A percentile compares a stretch with the other conserved stretches of the same genome.
These are phyloP conservation scores for Blumeria graminis DNA, from an alignment of 2,329 filamentous ascomycete genomes.

Conservation along the genomic window DNA sequence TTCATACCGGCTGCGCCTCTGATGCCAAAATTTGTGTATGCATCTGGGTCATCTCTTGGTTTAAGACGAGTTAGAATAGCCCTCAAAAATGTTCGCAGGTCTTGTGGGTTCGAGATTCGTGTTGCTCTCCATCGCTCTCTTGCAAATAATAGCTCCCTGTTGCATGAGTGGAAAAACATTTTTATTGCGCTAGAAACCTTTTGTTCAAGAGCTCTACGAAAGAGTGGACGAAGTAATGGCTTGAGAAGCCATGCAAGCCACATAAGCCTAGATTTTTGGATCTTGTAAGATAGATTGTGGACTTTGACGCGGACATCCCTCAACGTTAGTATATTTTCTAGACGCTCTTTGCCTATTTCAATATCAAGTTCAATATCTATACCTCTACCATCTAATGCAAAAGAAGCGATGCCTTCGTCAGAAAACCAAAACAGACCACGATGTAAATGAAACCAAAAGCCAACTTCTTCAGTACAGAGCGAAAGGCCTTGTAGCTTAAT, in stretches of 20 bases:
- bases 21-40: conserved; percentile 51
- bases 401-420: conserved; percentile 67
- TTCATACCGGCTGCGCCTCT: conserved; percentile 28
- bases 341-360: conserved; percentile 50
- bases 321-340: conserved; percentile 64
- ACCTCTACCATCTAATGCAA: conserved; percentile 65
- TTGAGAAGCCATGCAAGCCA: conserved; percentile 66
- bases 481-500: conserved; percentile 66
- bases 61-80: conserved; percentile 56
- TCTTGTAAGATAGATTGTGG: conserved; percentile 62
- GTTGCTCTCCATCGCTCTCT: conserved; percentile 70
- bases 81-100: conserved; percentile 59
- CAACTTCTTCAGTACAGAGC: conserved; percentile 62
- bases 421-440: conserved; percentile 48
- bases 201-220: conserved; percentile 56
- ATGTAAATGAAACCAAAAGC: conserved; percentile 70
- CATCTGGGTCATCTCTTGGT: conserved; percentile 48
- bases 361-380: conserved; percentile 71
- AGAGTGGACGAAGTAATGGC: conserved; percentile 56
- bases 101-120: conserved; percentile 55
- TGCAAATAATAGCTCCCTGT: conserved; percentile 69
- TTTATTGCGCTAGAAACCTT: conserved; percentile 51
- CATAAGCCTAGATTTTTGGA: conserved; percentile 51
- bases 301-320: conserved; percentile 55
- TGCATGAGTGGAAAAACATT: conserved; percentile 44